Conservation (phyloP, 225 moss, liverwort and hornwort species). For the Pseudisothecium myosuroides region DNA sequence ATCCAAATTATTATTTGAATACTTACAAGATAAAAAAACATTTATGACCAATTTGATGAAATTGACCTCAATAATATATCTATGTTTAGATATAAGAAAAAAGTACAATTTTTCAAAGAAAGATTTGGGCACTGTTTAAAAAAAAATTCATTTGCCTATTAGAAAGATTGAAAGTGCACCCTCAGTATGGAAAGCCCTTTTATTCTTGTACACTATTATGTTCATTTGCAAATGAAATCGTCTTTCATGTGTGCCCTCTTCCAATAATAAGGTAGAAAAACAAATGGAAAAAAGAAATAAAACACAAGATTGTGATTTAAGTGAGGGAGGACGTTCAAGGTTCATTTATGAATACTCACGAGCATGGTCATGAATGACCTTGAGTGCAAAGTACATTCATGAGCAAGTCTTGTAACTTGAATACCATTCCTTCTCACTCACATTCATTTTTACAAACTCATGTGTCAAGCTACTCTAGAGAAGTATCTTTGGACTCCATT, state of each 20-base stretch:
- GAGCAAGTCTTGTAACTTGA: neutral
- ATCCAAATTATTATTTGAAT: neutral
- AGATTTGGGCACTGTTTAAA: neutral
- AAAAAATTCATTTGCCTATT: neutral
- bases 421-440: accelerated
- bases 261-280: neutral
- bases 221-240: neutral
- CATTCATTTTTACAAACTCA: neutral
- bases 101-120: neutral
- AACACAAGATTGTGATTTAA: accelerated
- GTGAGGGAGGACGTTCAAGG: neutral
- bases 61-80: neutral
- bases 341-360: accelerated
- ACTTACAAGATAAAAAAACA: neutral
- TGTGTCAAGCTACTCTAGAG: neutral
- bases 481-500: neutral
- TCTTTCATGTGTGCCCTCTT: neutral
- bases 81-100: accelerated
- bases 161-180: neutral
- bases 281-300: neutral
- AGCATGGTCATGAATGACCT: neutral
- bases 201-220: accelerated
- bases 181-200: neutral
- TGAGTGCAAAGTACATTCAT: neutral
- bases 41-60: neutral